Evolutionary conservation across 257 asterid species (phyloP).

Genomic region (Penstemon eatonii): DNA sequence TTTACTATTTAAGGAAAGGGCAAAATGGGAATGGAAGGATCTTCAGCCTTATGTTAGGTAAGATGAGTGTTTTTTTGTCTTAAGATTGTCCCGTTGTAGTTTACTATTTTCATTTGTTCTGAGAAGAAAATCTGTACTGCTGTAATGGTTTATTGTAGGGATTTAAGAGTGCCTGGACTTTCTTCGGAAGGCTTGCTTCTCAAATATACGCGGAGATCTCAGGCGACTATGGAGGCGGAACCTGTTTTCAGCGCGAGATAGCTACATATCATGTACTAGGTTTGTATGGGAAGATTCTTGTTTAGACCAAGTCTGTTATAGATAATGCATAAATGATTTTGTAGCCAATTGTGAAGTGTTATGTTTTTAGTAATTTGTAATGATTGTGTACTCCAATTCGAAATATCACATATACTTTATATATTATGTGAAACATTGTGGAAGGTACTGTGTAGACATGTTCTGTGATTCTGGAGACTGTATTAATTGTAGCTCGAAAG

Average conservation of each 20-base stretch:
- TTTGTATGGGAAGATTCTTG: no score
- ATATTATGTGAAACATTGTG: no score
- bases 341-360: no score
- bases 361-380: no score
- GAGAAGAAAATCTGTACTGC: conserved; percentile 1
- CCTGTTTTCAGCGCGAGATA: conserved; percentile 87
- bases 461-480: no score
- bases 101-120: conserved; percentile 9
- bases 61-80: conserved; percentile 17
- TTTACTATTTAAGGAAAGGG: conserved; percentile 56
- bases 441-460: no score
- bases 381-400: no score
- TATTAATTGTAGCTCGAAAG: no score
- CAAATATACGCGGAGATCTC: conserved; percentile 78
- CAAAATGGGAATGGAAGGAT: conserved; percentile 93
- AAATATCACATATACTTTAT: no score
- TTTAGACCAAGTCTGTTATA: no score
- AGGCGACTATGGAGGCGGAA: conserved; percentile 66
- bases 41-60: conserved; percentile 82
- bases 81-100: conserved; percentile 7
- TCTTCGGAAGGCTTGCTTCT: conserved; percentile 86
- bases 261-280: neutral
- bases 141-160: conserved; percentile 47
- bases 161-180: conserved; percentile 86
- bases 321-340: no score